Percentiles rank a stretch among this genome's conserved stretches.
These are phyloP conservation scores for Suillus subluteus DNA, from an alignment of 768 basidiomycete species.

Conservation along the genomic window DNA sequence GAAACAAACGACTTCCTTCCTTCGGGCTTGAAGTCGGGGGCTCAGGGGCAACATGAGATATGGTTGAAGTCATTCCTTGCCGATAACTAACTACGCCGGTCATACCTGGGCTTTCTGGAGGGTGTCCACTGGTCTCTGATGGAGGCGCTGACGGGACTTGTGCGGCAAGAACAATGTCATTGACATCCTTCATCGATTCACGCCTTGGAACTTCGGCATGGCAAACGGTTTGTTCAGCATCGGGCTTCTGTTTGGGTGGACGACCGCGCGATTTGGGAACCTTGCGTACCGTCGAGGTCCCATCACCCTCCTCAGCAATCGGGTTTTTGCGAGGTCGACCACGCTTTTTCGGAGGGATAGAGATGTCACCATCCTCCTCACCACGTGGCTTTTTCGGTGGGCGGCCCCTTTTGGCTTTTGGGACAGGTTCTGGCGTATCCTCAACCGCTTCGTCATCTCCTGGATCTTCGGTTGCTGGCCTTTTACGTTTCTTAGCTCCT, in stretches of 20 bases:
- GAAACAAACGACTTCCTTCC: neutral
- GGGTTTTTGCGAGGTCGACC: slow-evolving; percentile 38
- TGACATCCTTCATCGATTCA: slow-evolving; percentile 2
- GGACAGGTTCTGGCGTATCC: slow-evolving; percentile 24
- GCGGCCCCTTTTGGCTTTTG: slow-evolving; percentile 54
- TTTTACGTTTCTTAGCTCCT: slow-evolving; percentile 34
- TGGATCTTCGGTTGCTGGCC: slow-evolving; percentile 19
- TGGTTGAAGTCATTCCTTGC: neutral
- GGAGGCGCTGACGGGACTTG: slow-evolving; percentile 7
- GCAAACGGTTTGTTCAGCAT: slow-evolving; percentile 5
- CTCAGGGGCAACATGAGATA: neutral
- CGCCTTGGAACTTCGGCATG: slow-evolving; percentile 2
- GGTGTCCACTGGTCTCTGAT: slow-evolving; percentile 42
- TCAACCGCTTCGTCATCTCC: slow-evolving; percentile 28
- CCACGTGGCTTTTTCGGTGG: slow-evolving; percentile 39
- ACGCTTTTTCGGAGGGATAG: slow-evolving; percentile 35
- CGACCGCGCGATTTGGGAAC: slow-evolving; percentile 43
- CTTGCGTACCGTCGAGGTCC: neutral
- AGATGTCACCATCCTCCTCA: slow-evolving; percentile 17
- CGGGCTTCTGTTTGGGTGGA: slow-evolving; percentile 29
- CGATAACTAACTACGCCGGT: neutral
- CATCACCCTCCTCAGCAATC: slow-evolving; percentile 11
- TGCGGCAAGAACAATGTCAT: neutral
- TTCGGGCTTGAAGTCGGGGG: neutral
- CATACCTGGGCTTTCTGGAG: slow-evolving; percentile 26